Base-by-base conservation (phyloP, 2,329 filamentous ascomycete species). In the Xylaria sp. region DNA sequence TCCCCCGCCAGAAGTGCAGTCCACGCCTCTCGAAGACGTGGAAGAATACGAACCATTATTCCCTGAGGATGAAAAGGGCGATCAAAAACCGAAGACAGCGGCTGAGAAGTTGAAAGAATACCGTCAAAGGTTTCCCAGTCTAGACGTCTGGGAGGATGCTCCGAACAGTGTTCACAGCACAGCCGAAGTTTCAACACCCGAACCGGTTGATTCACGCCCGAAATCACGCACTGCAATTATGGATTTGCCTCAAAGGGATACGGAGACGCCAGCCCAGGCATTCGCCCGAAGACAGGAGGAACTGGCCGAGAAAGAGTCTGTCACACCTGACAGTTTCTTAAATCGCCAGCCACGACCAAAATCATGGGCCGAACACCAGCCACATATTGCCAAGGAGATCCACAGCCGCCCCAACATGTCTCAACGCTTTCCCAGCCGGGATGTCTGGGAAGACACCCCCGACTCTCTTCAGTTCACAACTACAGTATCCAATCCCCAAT, bases 31-130 rank as follows among this genome's bases (percentile, higher is more conserved):
- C 9, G 93, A 97, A 74, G 92, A 97, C 76, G 92, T 97, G 5
- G 91, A 94, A 75, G 94, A 98, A 79, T 98, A 98, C 76, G 95
- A 98, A 79, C 96, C 96, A 1, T 83, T 99, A 3, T 99, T 99
- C 80, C 90, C 93, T 0, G 94, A 96, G 65, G 92, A 94, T 17
- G 86, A 87, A 3, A 87, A 89, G 65, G 83, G 78, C 23, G 73
- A 74, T 20, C 79, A 82, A 65, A 78, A 82, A 62, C 78, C 81
- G 20, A 77, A 79, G 38, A 75, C 79, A 9, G 75, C 81, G 46
- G 77, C 78, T 28, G 82, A 84, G 59, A 85, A 85, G 71, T 80
- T 85, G 65, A 83, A 83, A 64, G 85, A 88, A 71, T 82, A 86
- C 69, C 88, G 89, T 71, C 91, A 91, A 68, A 81, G 87, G 70